These are phyloP conservation scores for Alternaria novae-zelandiae DNA, from an alignment of 2,329 filamentous ascomycete genomes.

Conservation along the genomic window DNA sequence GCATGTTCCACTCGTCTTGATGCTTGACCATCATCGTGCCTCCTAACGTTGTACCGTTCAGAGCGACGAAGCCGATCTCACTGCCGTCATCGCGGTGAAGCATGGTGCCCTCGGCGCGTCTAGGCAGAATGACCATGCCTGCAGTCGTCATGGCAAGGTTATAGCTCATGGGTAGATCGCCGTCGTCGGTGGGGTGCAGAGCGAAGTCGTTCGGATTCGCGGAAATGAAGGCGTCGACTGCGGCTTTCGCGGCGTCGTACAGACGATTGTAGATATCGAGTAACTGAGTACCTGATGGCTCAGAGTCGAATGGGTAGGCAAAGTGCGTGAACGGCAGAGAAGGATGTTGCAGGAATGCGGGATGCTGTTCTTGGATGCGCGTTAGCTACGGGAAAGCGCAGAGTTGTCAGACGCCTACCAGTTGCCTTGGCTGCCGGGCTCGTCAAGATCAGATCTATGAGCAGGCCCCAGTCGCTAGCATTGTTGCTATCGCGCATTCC, in stretches of 20 bases:
- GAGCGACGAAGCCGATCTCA: constrained; percentile 53
- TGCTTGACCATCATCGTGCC: constrained; percentile 66
- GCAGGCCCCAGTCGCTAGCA: constrained; percentile 52
- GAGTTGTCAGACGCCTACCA: neutral
- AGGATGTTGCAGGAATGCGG: constrained; percentile 22
- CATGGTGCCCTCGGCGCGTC: constrained; percentile 53
- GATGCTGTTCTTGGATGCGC: constrained; percentile 4
- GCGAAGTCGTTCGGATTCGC: constrained; percentile 41
- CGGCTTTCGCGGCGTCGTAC: constrained; percentile 40
- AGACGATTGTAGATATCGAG: constrained; percentile 44
- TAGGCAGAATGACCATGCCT: constrained; percentile 61
- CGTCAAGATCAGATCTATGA: constrained; percentile 54
- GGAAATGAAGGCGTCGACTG: constrained; percentile 51
- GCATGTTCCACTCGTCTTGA: constrained; percentile 59
- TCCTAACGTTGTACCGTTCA: constrained; percentile 64
- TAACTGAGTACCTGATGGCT: constrained; percentile 48
- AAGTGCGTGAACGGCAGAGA: constrained; percentile 60
- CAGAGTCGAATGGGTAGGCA: constrained; percentile 49
- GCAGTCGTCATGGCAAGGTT: constrained; percentile 64
- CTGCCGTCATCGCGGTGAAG: constrained; percentile 49
- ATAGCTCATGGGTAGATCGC: constrained; percentile 60
- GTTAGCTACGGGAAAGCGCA: constrained; percentile 10
- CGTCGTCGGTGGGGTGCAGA: constrained; percentile 37
- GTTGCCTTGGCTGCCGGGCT: constrained; percentile 6
- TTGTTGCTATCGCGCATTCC: constrained; percentile 61